Conservation (phyloP, 1,284 basidiomycete species). For the Cutaneotrichosporon spelunceum region DNA sequence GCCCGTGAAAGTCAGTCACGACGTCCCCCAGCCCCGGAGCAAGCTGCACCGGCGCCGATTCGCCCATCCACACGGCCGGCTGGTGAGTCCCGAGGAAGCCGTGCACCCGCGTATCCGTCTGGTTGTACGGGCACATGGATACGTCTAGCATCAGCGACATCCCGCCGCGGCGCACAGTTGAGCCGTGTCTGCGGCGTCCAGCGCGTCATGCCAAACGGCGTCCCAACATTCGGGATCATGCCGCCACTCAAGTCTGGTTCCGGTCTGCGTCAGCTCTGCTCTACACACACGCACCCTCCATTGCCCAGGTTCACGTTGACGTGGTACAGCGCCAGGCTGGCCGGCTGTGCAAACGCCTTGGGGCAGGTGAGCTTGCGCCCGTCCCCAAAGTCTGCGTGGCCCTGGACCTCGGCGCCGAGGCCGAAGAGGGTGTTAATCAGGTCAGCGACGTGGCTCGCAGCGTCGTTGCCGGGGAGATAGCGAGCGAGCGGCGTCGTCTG, state of each 20-base stretch:
- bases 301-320: conserved; percentile 45
- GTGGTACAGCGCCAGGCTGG: conserved; percentile 29
- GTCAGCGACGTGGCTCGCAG: not conserved
- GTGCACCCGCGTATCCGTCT: conserved; percentile 62
- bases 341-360: conserved; percentile 26
- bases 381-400: conserved; percentile 42
- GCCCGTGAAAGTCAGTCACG: conserved; percentile 58
- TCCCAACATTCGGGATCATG: conserved; percentile 55
- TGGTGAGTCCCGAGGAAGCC: conserved; percentile 71
- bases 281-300: conserved; percentile 41
- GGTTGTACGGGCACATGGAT: conserved; percentile 72
- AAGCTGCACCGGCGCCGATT: conserved; percentile 65
- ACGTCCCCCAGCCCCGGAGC: conserved; percentile 61
- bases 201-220: conserved; percentile 76
- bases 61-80: conserved; percentile 86
- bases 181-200: conserved; percentile 56
- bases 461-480: not conserved
- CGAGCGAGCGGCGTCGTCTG: not conserved
- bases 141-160: conserved; percentile 52
- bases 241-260: conserved; percentile 13
- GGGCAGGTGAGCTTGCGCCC: conserved; percentile 26
- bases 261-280: conserved; percentile 1
- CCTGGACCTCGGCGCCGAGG: not conserved
- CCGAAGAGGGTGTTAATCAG: not conserved
- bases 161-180: conserved; percentile 31